Evolutionary conservation across 139 green algal species (phyloP).

Genomic region (Haematococcus sp.): DNA sequence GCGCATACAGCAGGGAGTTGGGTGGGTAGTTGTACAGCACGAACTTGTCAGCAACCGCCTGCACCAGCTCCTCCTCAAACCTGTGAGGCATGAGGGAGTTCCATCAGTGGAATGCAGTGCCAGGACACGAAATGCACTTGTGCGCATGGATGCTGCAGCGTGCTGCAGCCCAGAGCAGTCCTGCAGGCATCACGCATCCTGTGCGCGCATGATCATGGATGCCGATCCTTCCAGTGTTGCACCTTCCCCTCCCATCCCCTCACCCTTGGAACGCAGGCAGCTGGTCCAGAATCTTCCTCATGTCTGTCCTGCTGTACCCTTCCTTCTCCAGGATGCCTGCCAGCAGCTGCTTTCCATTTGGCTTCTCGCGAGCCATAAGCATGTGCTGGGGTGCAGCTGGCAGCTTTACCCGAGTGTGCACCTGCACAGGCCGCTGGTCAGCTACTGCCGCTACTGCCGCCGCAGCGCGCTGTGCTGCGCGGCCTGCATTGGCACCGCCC

Average conservation of each 20-base stretch:
- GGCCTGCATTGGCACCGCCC: too few relatives aligned
- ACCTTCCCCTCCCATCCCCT: background rate
- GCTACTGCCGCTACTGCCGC: background rate
- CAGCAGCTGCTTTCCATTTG: slow-evolving; percentile 6
- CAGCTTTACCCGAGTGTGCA: background rate
- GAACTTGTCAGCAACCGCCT: slow-evolving; percentile 9
- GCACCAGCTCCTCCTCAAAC: slow-evolving; percentile 9
- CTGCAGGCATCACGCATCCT: background rate
- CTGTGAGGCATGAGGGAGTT: too few relatives aligned
- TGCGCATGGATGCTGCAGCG: background rate
- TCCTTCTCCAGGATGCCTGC: slow-evolving; percentile 14
- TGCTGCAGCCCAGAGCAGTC: background rate
- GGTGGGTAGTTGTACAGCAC: slow-evolving; percentile 27
- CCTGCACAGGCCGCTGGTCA: background rate
- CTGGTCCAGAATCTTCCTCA: slow-evolving; percentile 22
- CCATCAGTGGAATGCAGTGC: background rate
- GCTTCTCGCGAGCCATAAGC: too few relatives aligned
- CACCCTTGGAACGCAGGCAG: slow-evolving; percentile 24
- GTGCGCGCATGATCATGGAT: too few relatives aligned
- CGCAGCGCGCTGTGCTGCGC: too few relatives aligned
- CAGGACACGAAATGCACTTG: background rate
- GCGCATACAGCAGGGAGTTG: slow-evolving; percentile 19
- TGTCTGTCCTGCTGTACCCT: slow-evolving; percentile 17
- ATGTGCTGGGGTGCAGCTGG: background rate
- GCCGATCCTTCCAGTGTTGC: too few relatives aligned